Evolutionary conservation across 2,329 filamentous ascomycete species (phyloP), one percentile per base, ranked within the genome.

Genomic region (Lachnellula hyalina): DNA sequence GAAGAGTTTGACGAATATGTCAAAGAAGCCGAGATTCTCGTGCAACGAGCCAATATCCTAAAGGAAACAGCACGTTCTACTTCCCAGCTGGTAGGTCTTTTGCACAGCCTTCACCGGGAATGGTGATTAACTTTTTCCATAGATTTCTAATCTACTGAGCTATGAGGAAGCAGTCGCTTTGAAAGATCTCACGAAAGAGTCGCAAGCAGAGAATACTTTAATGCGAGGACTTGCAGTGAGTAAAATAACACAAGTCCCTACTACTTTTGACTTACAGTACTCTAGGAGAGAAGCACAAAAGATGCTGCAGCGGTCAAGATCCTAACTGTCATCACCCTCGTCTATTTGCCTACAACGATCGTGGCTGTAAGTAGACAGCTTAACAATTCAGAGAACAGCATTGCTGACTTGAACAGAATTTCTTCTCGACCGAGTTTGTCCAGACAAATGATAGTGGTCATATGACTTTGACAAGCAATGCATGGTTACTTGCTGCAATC

Each of bases 231-330:
- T 64, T 12, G 58, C 62, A 14, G 62, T 61, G 49, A 47, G 51
- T 41, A 17, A 9, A 32, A 40, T 8, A 23, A 9, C 7, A 6
- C 17, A 44, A 14, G 5, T n/a, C 19, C 12, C 11, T 23, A 44
- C n/a, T 12, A 21, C 11, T 21, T 21, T 19, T 25, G 19, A 19
- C 41, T 44, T n/a, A 58, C 17, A 15, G 1, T 5, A 19, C 5
- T 4, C 19, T 28, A 65, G 63, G 54, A 60, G 42, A 50, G 51
- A 58, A 63, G 58, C 23, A 60, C 58, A 1, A 57, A 60, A 50
- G 61, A 65, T 50, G 60, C 63, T 9, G 61, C 63, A 9, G 61
- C 60, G 2, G 59, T 65, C n/a, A 65, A 65, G 23, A 64, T 64
- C 21, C 38, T 65, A 4, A 65, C 63, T 2, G 52, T 65, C 6